Evolutionary conservation across 2,329 filamentous ascomycete species (phyloP), one percentile per base, ranked within the genome.

Genomic region (Exophiala xenobiotica): DNA sequence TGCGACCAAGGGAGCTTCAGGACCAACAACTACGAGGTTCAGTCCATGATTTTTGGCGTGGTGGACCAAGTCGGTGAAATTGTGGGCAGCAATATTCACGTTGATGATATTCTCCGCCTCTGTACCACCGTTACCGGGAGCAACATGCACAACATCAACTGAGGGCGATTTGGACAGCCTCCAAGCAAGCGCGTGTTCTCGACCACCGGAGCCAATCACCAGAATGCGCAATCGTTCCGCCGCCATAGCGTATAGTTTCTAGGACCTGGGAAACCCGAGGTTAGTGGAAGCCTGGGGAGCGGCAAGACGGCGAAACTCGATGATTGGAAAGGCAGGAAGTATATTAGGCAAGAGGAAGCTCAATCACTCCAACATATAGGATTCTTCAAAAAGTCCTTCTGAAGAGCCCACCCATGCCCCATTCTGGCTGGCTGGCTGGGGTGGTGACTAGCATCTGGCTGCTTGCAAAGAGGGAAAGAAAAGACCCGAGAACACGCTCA

Each of bases 181-280:
- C 91, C 91, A 97, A 35, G 91, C 90, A 57, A 96, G 80, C 40
- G 91, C 89, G 72, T 97, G 90, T 74, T 99, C 93, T 64, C 93
- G 85, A 63, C 92, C 93, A 61, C 93, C 93, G 67, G 92, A 95
- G 65, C 93, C 92, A 60, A 97, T 84, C 58, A 97, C 83, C 58
- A 97, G 84, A 62, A 96, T 79, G 62, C 84, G 81, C 58, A 90
- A 77, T 59, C 67, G 67, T 66, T 74, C 72, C 60, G 41, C 16
- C 49, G 54, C 53, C 23, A 43, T 33, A 14, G 19, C 6, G 27
- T 9, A 20, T 38, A 20, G 14, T 9, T 14, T n/a, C 16, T 27
- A 20, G 22, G 27, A 27, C 19, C 29, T 51, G 23, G 14, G 33
- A 31, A n/a, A 3, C n/a, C 20, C 43, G 12, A 39, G 44, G 31